Evolutionary conservation across 2,329 filamentous ascomycete genomes (phyloP), one percentile per base, ranked within the genome.

Genomic region (Gliomastix tumulicola): DNA sequence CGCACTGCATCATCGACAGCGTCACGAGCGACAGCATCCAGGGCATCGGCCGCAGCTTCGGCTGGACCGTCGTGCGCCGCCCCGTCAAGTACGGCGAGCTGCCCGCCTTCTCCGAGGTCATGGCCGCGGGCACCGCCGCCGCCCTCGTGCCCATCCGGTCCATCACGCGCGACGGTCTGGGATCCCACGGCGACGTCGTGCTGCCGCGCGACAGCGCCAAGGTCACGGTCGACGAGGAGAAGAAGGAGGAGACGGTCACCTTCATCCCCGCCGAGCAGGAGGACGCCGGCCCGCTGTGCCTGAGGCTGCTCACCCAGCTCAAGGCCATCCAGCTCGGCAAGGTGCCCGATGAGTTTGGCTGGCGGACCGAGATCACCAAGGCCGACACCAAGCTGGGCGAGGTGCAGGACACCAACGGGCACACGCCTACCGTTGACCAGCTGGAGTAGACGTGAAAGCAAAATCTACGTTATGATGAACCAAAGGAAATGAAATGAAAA

Each of bases 101-200:
- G 15, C 59, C 66, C 10, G 46, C 53, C 36, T 76, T 76, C 48
- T 56, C 52, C 35, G 90, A 97, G 62, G 81, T 98, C 36, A 80
- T 96, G 62, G 92, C 90, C 5, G 89, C 88, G 4, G 90, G 90
- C 2, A 97, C 90, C 1, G 90, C 90, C 0, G 90, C 89, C 0
- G 86, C 87, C 1, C 70, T 98, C 37, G 89, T 97, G 4, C 90
- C 90, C 2, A 92, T 96, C 60, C 84, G 84, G 43, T 92, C 85
- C 48, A 94, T 97, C 57, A 92, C 86, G 4, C 79, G 88, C 50
- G 23, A 35, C 12, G 23, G 30, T 28, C n/a, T 16, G 15, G 31
- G 31, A 5, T 20, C 30, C 8, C 30, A 30, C 30, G 38, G 28
- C 6, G n/a, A n/a, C n/a, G n/a, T n/a, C n/a, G n/a, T n/a, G n/a